A percentile compares a stretch with the other conserved stretches of the same genome.
phyloP scores from a whole-genome alignment of 208 protist genomes.

The Herpetomonas tarakana region DNA sequence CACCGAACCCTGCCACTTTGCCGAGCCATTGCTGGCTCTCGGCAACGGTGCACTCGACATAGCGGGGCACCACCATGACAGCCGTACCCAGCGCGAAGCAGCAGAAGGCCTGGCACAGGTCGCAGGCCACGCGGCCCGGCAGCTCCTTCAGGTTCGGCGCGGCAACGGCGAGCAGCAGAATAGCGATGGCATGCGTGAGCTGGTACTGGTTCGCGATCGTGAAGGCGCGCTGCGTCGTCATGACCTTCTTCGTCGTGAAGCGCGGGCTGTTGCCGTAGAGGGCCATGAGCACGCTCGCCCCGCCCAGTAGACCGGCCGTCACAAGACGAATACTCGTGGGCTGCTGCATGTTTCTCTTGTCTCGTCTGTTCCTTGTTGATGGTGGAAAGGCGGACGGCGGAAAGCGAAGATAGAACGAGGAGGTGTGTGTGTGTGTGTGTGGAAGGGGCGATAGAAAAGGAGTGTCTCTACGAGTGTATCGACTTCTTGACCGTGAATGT shows the following conservation, averaged over 20 bases:
- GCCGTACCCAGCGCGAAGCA: neutral
- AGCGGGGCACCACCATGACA: neutral
- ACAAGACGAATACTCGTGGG: constrained; percentile 16
- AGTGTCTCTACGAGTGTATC: no score
- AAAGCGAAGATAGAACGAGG: no score
- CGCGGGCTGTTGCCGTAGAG: constrained; percentile 10
- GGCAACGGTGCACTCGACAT: neutral
- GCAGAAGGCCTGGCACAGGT: neutral
- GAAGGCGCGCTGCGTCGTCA: constrained; percentile 42
- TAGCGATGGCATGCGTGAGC: constrained; percentile 24
- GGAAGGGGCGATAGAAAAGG: no score
- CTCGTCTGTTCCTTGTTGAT: no score
- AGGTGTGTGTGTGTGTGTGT: no score
- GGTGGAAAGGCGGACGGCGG: no score
- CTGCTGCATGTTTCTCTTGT: no score
- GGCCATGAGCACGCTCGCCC: constrained; percentile 28
- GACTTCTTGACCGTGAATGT: no score
- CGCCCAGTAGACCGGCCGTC: constrained; percentile 29
- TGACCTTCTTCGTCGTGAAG: constrained; percentile 27
- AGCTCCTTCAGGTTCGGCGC: neutral
- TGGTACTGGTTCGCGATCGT: constrained; percentile 52
- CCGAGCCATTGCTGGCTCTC: neutral
- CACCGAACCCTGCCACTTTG: neutral
- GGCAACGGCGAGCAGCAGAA: neutral
- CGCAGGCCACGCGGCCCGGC: neutral